Conservation (phyloP, 176 grass and related monocot genomes). For the Raddia distichophylla region DNA sequence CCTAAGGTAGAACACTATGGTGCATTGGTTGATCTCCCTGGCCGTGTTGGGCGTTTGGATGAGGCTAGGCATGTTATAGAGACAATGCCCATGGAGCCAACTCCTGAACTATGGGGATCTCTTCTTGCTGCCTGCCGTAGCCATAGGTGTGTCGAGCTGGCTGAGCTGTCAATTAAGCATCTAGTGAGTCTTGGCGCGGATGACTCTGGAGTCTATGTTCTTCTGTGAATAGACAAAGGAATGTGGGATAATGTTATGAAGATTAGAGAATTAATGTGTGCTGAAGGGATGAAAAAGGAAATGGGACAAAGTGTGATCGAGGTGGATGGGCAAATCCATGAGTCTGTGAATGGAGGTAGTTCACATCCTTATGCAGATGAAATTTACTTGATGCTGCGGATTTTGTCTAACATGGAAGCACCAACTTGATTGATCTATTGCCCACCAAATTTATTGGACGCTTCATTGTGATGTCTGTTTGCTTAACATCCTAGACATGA, state of each 20-base stretch:
- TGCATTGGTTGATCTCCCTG: constrained; percentile 71
- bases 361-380: constrained; percentile 50
- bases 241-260: constrained; percentile 69
- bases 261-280: constrained; percentile 60
- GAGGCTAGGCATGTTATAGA: constrained; percentile 58
- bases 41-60: constrained; percentile 53
- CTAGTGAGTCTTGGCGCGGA: constrained; percentile 62
- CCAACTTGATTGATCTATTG: constrained; percentile 27
- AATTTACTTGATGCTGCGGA: constrained; percentile 52
- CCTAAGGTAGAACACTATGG: constrained; percentile 76
- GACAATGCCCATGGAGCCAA: constrained; percentile 61
- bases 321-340: constrained; percentile 59
- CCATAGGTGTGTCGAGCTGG: constrained; percentile 56
- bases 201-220: constrained; percentile 66
- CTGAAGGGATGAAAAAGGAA: constrained; percentile 62
- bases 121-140: constrained; percentile 70
- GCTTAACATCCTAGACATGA: constrained; percentile 22
- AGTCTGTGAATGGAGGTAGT: constrained; percentile 62
- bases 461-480: neutral
- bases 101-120: constrained; percentile 63
- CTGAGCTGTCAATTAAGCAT: constrained; percentile 58
- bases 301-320: constrained; percentile 64
- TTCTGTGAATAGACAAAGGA: constrained; percentile 73
- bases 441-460: neutral
- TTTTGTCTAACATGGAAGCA: constrained; percentile 45